These are phyloP conservation scores for Podosphaera aphanis DNA, from an alignment of 2,329 filamentous ascomycete species.

Conservation along the genomic window DNA sequence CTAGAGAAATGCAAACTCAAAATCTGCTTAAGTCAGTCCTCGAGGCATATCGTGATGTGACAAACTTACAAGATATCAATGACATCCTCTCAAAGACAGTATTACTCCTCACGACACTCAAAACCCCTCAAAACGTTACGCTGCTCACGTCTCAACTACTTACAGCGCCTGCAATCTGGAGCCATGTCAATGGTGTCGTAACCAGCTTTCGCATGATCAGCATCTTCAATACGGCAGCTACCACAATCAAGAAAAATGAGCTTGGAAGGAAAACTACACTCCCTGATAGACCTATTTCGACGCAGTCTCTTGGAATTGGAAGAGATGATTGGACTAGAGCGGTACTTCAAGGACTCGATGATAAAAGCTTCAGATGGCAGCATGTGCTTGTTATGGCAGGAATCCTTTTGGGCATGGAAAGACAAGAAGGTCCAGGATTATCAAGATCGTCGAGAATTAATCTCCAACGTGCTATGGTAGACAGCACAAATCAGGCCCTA, in stretches of 20 bases:
- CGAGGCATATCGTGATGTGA: constrained; percentile 12
- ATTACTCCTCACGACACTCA: constrained; percentile 30
- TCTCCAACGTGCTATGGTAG: constrained; percentile 35
- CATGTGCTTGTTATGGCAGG: constrained; percentile 41
- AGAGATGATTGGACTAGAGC: constrained; percentile 19
- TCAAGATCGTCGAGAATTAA: constrained; percentile 27
- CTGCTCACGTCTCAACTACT: constrained; percentile 33
- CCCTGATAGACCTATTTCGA: not conserved
- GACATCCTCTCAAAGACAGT: constrained; percentile 25
- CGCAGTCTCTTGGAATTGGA: constrained; percentile 25
- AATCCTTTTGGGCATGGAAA: constrained; percentile 34
- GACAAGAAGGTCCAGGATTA: constrained; percentile 29
- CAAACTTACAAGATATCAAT: constrained; percentile 10
- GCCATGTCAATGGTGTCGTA: constrained; percentile 24
- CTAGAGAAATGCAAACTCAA: constrained; percentile 13
- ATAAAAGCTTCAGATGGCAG: constrained; percentile 43
- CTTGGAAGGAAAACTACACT: constrained; percentile 13
- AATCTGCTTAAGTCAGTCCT: constrained; percentile 15
- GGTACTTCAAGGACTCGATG: constrained; percentile 19
- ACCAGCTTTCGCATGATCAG: constrained; percentile 29
- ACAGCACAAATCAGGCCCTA: constrained; percentile 36
- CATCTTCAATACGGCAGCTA: constrained; percentile 30
- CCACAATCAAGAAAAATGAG: constrained; percentile 16
- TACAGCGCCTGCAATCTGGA: constrained; percentile 34
- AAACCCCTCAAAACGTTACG: constrained; percentile 34